A percentile compares a stretch with the other conserved stretches of the same genome.
These are phyloP conservation scores for Artemisia argyi DNA, from an alignment of 129 eudicot species.

Conservation along the genomic window DNA sequence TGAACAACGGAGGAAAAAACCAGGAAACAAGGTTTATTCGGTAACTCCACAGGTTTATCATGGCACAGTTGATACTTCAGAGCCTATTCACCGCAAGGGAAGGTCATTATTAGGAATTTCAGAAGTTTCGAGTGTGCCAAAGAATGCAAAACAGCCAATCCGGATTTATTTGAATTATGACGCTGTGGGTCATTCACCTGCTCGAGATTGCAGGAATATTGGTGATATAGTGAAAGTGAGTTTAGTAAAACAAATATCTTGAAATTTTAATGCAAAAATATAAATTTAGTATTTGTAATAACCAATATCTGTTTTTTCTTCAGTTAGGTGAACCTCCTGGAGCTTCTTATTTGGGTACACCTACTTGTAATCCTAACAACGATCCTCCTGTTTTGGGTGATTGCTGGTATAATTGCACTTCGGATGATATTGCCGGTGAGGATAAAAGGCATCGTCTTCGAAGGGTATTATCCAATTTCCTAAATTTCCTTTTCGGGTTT, in stretches of 20 bases:
- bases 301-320: background rate
- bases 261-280: background rate
- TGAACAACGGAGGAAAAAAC: constrained; percentile 70
- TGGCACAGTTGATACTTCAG: constrained; percentile 18
- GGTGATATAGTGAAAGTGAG: constrained; percentile 88
- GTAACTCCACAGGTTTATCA: constrained; percentile 83
- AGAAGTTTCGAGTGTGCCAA: constrained; percentile 29
- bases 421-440: constrained; percentile 82
- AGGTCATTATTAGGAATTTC: constrained; percentile 67
- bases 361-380: constrained; percentile 78
- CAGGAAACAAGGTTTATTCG: constrained; percentile 83
- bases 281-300: no score
- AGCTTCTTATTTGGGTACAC: constrained; percentile 57
- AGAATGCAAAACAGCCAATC: constrained; percentile 70
- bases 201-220: constrained; percentile 82
- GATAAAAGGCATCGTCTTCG: constrained; percentile 90
- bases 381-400: constrained; percentile 86
- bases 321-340: constrained; percentile 95
- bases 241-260: constrained; percentile 15
- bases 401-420: constrained; percentile 97
- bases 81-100: constrained; percentile 57
- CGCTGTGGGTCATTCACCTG: constrained; percentile 97
- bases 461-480: constrained; percentile 46
- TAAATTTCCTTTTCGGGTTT: background rate
- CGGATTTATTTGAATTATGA: constrained; percentile 89